A percentile compares a stretch with the other conserved stretches of the same genome.
Evolutionary conservation across 139 green algal species (phyloP).

Genomic region (Chlorella ohadii): DNA sequence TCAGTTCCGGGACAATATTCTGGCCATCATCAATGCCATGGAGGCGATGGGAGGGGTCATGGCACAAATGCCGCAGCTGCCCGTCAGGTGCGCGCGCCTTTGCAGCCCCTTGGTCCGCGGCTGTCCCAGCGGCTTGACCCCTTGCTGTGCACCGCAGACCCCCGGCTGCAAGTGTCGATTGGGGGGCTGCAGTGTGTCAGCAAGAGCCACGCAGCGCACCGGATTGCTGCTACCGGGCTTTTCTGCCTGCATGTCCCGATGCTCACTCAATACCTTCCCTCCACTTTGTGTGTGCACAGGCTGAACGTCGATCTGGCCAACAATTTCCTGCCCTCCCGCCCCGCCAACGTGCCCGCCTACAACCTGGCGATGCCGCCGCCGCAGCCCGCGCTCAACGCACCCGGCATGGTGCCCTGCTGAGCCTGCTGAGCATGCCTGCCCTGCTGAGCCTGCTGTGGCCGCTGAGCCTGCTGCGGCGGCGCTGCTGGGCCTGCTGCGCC

Average conservation of each 20-base stretch:
- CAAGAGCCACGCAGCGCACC: too few relatives aligned
- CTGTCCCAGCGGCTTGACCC: too few relatives aligned
- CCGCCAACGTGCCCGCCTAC: constrained; percentile 17
- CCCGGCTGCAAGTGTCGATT: too few relatives aligned
- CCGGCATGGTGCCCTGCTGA: constrained; percentile 49
- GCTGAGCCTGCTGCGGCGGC: too few relatives aligned
- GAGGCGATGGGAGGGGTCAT: constrained; percentile 72
- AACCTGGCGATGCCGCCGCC: constrained; percentile 37
- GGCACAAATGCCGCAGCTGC: constrained; percentile 87
- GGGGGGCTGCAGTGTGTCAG: too few relatives aligned
- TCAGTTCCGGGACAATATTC: too few relatives aligned
- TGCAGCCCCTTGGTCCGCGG: too few relatives aligned
- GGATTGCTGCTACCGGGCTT: too few relatives aligned
- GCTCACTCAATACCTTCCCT: too few relatives aligned
- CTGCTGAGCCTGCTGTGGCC: not conserved
- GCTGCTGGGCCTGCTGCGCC: too few relatives aligned
- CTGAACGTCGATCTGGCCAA: constrained; percentile 77
- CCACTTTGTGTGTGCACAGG: constrained; percentile 55
- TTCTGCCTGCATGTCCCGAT: too few relatives aligned
- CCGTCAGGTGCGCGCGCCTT: constrained; percentile 42
- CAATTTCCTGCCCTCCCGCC: constrained; percentile 59
- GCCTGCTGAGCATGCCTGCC: constrained; percentile 16
- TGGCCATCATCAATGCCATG: constrained; percentile 79
- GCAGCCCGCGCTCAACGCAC: constrained; percentile 42
- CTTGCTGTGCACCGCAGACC: too few relatives aligned